Base-by-base conservation (phyloP, 2,329 filamentous ascomycete species). In the Pseudofabraea citricarpa region DNA sequence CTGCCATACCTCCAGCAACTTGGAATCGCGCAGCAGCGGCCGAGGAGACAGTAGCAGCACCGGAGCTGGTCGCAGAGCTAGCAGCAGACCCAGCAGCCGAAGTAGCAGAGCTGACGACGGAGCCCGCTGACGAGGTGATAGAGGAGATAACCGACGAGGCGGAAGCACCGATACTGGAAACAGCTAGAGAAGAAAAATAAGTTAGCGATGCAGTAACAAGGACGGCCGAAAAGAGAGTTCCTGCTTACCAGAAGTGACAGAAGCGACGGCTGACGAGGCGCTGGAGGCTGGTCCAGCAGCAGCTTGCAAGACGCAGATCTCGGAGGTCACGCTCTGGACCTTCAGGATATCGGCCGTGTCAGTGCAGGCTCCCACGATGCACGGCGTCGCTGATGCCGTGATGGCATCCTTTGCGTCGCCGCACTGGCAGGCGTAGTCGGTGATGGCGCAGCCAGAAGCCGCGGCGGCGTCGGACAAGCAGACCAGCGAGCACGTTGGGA, bases 391-490 rank as follows among this genome's bases (percentile, higher is more conserved):
- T 13, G 26, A 1, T 9, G 27, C 35, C 4, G 43, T 52, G 43
- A 59, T 57, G 3, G 43, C 43, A 26, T 24, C 21, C 27, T 44
- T 51, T 3, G 27, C 36, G 10, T 38, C 10, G 40, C 53, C 56
- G 24, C 56, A 58, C 38, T 50, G 42, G 42, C 56, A 59, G 4
- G 48, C 36, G 24, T 46, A 53, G 20, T 58, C 56, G 3, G 49
- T 35, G 7, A 42, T 2, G 12, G 15, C 20, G 32, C 56, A 59
- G 4, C 54, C 54, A 32, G 45, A 40, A 20, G 12, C 20, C 12
- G 33, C 35, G 23, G 47, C 45, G 39, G 54, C 52, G 5, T 35
- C 47, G 10, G 22, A 6, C 36, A 59, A 43, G 36, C 56, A 58
- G 10, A 46, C 29, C 16, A 51, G 36, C 8, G 47, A 37, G 45